Base-by-base conservation (phyloP, 139 green algal species). In the Mesotaenium endlicherianum region DNA sequence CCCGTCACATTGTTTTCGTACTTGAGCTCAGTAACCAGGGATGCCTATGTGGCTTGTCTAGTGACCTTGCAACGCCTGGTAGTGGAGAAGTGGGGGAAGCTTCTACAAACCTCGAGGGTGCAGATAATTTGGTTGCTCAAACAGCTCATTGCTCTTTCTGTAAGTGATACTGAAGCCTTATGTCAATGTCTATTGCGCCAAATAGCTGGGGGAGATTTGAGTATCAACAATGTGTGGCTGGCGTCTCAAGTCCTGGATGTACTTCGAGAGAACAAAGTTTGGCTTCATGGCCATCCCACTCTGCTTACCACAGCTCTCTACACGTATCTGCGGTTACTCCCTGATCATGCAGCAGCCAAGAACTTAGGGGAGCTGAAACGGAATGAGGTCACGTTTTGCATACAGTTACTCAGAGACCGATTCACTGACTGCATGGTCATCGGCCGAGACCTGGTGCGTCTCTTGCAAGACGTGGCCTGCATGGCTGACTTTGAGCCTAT, bases 401-500 rank as follows among this genome's bases (percentile, higher is more conserved):
- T 43, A 11, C 81, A 87, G 26, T 6, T 87, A 5, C 16, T 87
- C 17, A 60, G 42, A 5, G 81, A 87, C 38, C 55, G 81, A 16
- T 87, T 87, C 31, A 36, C 57, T n/a, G 81, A 87, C 60, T 87
- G 81, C 75, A 17, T 87, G 3, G 42, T 67, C 3, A 87, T 87
- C 30, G 81, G 81, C 42, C 81, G 81, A 30, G 81, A 87, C 43
- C 81, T 87, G 30, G 45, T 87, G 43, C 74, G 81, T 17, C 59
- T 87, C 30, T 44, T 87, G 43, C 81, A 87, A n/a, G 81, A 87
- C 30, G 81, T 87, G 16, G 77, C 78, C 8, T 38, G 30, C 42
- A 78, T 87, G 34, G 77, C 81, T 8, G 81, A 87, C 16, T 87
- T 87, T 81, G 81, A 87, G 42, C 34, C 81, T 3, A 87, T 87